phyloP scores from a whole-genome alignment of 345 rosid species.

The Balakata baccata region DNA sequence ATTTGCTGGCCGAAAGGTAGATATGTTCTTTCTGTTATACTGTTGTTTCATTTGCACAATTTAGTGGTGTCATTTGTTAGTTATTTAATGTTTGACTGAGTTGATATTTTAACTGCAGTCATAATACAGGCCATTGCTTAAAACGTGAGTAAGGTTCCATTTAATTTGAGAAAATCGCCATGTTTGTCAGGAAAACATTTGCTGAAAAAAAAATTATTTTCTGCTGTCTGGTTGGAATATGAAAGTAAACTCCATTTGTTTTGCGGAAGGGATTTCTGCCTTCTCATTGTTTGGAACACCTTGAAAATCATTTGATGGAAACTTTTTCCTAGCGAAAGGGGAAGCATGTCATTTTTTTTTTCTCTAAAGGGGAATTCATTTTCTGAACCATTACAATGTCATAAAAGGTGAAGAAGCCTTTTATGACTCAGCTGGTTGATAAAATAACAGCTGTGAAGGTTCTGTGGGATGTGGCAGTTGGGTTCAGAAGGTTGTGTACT shows the following conservation, averaged over 20 bases:
- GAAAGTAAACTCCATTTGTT: background rate
- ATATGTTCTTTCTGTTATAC: background rate
- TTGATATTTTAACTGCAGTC: background rate
- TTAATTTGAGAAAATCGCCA: background rate
- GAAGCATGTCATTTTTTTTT: background rate
- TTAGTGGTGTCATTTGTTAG: background rate
- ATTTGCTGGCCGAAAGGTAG: slow-evolving; percentile 92
- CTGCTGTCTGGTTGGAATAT: background rate
- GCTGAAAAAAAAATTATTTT: background rate
- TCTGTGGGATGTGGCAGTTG: background rate
- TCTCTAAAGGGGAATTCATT: background rate
- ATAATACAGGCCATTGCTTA: background rate
- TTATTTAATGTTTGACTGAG: background rate
- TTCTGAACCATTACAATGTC: background rate
- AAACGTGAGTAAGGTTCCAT: background rate
- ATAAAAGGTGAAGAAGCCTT: background rate
- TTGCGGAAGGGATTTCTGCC: background rate
- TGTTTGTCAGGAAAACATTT: background rate
- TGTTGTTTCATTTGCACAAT: background rate
- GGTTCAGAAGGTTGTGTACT: background rate
- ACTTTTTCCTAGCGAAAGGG: background rate
- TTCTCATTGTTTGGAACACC: background rate
- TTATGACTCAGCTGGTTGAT: background rate
- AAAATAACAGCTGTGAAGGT: background rate
- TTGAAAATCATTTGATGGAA: background rate